A percentile compares a stretch with the other conserved stretches of the same genome.
Conservation (phyloP, 1,139 yeast genomes). For the Barnettozyma hawaiiensis region DNA sequence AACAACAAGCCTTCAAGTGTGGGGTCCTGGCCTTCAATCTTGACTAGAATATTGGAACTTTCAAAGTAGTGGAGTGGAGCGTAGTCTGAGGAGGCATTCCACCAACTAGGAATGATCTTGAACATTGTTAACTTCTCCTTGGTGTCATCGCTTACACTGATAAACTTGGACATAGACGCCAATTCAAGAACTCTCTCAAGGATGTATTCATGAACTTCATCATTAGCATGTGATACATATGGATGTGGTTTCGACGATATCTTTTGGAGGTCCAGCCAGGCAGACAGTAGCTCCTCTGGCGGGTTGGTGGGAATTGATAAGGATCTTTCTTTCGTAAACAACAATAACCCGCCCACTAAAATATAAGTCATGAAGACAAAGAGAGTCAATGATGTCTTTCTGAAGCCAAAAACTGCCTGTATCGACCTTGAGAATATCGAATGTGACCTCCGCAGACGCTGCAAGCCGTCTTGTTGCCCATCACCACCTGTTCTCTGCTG, state of each 20-base stretch:
- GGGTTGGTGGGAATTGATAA: slow-evolving; percentile 37
- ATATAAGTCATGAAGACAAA: slow-evolving; percentile 41
- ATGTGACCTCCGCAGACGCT: slow-evolving; percentile 3
- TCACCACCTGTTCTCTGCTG: neutral
- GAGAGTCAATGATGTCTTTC: slow-evolving; percentile 54
- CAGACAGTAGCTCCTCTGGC: slow-evolving; percentile 38
- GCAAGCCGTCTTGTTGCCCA: neutral
- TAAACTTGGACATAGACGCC: slow-evolving; percentile 20
- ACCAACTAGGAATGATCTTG: slow-evolving; percentile 43
- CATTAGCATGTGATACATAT: slow-evolving; percentile 71
- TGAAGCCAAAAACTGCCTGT: slow-evolving; percentile 42
- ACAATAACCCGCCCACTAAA: slow-evolving; percentile 31
- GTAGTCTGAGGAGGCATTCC: slow-evolving; percentile 33
- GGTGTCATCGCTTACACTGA: slow-evolving; percentile 43
- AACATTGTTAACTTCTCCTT: slow-evolving; percentile 43
- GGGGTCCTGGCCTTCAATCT: slow-evolving; percentile 57
- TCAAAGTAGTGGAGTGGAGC: slow-evolving; percentile 63
- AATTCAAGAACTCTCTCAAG: slow-evolving; percentile 37
- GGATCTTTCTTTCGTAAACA: slow-evolving; percentile 32
- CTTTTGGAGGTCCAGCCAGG: slow-evolving; percentile 67
- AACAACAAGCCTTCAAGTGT: slow-evolving; percentile 60
- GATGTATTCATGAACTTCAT: slow-evolving; percentile 66
- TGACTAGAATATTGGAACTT: slow-evolving; percentile 70
- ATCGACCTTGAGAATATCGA: slow-evolving; percentile 13
- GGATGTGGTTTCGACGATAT: slow-evolving; percentile 70